Evolutionary conservation across 345 rosid genomes (phyloP), one percentile per base, ranked within the genome.

Genomic region (Aurinia saxatilis): DNA sequence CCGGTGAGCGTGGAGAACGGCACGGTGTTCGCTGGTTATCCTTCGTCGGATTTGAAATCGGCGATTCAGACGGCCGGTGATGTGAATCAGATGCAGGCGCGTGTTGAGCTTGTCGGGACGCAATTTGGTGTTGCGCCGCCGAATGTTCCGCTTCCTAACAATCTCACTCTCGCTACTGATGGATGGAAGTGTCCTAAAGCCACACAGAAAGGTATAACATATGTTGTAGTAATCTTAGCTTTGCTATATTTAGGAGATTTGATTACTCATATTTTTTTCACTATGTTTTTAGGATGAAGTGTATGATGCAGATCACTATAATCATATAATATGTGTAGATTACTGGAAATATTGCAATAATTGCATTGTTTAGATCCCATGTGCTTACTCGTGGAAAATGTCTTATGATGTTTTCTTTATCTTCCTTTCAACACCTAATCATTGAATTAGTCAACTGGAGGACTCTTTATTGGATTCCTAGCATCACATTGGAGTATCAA

Each of bases 61-160:
- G 91, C 97, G 18, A 87, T 92, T 52, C 89, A 80, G 50, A 92
- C 98, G 10, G 98, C 98, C 0, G 98, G 98, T 4, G 98, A 92
- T 37, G 19, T 71, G n/a, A 75, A 83, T 33, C 96, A 85, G 81
- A 92, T 91, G 77, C 76, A 77, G 53, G 85, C 82, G n/a, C 78
- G 66, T 65, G 73, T 92, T 50, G 67, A 73, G 45, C 47, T 92
- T 16, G 70, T 89, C 16, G 96, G 98, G 34, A 92, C 98, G 2
- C 89, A 83, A 86, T 89, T 86, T 39, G 95, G 98, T 18, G 93
- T 83, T 11, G 77, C 76, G 42, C 66, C 81, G 55, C 89, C 82
- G 49, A 71, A 17, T 57, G 89, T 78, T n/a, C 98, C 98, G 19
- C 74, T 84, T 75, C 98, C 98, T 19, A 37, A 65, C 15, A 84